phyloP scores from a whole-genome alignment of 1,284 basidiomycete species.

The Apiotrichum montevideense region DNA sequence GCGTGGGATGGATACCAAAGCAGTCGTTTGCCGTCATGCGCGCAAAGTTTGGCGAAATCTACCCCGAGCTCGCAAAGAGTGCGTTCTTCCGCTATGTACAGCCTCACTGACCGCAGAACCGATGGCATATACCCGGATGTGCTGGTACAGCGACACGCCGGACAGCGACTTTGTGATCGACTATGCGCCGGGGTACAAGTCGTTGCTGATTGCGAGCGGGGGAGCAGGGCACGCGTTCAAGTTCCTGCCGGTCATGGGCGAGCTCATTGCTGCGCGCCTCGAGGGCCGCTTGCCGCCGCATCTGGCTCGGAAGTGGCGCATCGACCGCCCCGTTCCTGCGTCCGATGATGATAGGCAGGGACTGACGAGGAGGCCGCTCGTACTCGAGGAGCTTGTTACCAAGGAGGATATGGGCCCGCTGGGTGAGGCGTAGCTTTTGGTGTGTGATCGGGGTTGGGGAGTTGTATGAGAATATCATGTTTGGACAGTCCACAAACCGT shows the following conservation, averaged over 20 bases:
- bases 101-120: constrained; percentile 42
- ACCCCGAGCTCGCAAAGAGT: constrained; percentile 63
- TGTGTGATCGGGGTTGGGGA: too few species aligned
- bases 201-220: constrained; percentile 64
- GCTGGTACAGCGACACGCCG: constrained; percentile 57
- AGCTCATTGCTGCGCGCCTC: constrained; percentile 61
- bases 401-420: constrained; percentile 3
- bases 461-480: too few species aligned
- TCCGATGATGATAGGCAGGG: constrained; percentile 13
- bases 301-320: constrained; percentile 50
- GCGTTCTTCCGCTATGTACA: background rate
- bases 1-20: constrained; percentile 54
- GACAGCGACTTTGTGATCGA: constrained; percentile 77
- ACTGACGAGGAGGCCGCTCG: constrained; percentile 11
- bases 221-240: constrained; percentile 80
- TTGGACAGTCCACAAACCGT: too few species aligned
- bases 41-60: constrained; percentile 54
- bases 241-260: constrained; percentile 64
- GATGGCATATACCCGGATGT: constrained; percentile 64
- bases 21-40: constrained; percentile 53
- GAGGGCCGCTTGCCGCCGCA: constrained; percentile 56
- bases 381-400: constrained; percentile 9
- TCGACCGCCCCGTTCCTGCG: background rate
- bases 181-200: constrained; percentile 54
- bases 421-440: too few species aligned